These are phyloP conservation scores for Phytophthora pistaciae DNA, from an alignment of 352 stramenopile genomes.

Conservation along the genomic window DNA sequence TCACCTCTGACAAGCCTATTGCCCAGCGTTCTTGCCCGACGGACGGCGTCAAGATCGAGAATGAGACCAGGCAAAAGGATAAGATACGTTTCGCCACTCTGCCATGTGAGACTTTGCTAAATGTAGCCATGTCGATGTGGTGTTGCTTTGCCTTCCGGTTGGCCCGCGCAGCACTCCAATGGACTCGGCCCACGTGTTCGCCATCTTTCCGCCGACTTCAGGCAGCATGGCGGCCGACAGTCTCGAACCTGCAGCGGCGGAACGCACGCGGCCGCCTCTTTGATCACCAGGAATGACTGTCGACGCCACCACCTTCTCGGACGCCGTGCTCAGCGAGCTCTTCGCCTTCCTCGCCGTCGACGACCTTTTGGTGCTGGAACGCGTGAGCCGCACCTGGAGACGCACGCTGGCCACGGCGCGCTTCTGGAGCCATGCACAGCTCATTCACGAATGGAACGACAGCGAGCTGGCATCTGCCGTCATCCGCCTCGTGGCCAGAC, in stretches of 20 bases:
- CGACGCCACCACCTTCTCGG: slow-evolving; percentile 20
- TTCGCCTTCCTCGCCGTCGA: slow-evolving; percentile 58
- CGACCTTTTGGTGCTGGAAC: slow-evolving; percentile 63
- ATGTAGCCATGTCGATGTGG: slow-evolving; percentile 31
- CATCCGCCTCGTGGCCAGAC: slow-evolving; percentile 38
- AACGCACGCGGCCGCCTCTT: slow-evolving; percentile 2
- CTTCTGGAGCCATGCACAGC: slow-evolving; percentile 43
- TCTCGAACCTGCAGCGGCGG: slow-evolving; percentile 33
- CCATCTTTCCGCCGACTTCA: background rate
- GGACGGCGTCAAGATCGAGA: background rate
- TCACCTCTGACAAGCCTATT: background rate
- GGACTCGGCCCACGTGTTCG: slow-evolving; percentile 26
- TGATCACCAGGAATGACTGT: slow-evolving; percentile 21
- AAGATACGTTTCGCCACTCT: background rate
- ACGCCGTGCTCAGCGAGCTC: slow-evolving; percentile 46
- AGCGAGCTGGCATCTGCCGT: slow-evolving; percentile 33
- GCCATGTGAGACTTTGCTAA: background rate
- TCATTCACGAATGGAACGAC: slow-evolving; percentile 48
- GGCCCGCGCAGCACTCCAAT: slow-evolving; percentile 25
- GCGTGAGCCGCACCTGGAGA: slow-evolving; percentile 48
- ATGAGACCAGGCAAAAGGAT: background rate
- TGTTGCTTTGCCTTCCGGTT: slow-evolving; percentile 17
- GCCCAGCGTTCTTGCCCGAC: background rate
- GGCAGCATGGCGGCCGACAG: background rate
- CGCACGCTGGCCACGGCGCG: slow-evolving; percentile 31